These are phyloP conservation scores for Venturia effusa DNA, from an alignment of 2,329 filamentous ascomycete species.

Conservation along the genomic window DNA sequence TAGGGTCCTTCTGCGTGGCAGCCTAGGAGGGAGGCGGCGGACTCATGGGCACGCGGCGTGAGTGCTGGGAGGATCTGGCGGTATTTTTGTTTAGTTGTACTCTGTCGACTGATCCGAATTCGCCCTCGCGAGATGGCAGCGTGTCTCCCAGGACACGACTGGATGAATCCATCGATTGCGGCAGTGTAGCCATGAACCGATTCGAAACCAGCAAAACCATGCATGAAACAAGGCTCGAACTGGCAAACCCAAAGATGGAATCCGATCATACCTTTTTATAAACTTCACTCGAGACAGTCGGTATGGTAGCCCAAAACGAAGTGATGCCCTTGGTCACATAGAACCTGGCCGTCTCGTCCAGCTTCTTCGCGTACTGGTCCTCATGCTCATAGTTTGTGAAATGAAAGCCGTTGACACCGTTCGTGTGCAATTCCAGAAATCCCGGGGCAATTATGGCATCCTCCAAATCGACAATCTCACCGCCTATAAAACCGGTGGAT, in stretches of 20 bases:
- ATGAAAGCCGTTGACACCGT: constrained; percentile 42
- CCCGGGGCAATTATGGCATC: constrained; percentile 42
- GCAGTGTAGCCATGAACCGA: too few relatives aligned
- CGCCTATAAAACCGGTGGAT: constrained; percentile 32
- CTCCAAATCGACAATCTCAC: constrained; percentile 36
- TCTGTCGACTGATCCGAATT: too few relatives aligned
- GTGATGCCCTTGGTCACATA: constrained; percentile 42
- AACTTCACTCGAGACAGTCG: constrained; percentile 36
- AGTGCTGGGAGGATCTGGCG: constrained; percentile 38
- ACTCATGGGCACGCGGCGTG: constrained; percentile 29
- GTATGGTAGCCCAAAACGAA: constrained; percentile 43
- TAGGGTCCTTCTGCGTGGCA: constrained; percentile 49
- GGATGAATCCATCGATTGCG: too few relatives aligned
- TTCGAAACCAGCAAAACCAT: too few relatives aligned
- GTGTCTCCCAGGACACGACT: too few relatives aligned
- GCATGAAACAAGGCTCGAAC: too few relatives aligned
- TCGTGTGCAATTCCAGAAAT: constrained; percentile 45
- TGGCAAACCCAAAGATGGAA: not conserved
- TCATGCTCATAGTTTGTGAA: constrained; percentile 39
- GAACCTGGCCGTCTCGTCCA: constrained; percentile 37
- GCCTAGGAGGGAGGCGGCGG: constrained; percentile 40
- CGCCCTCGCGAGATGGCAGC: too few relatives aligned
- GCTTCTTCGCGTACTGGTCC: constrained; percentile 30
- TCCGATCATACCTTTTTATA: constrained; percentile 31
- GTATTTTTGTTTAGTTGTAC: not conserved